Evolutionary conservation across 1,284 basidiomycete species (phyloP).

Genomic region (Ceratorhiza oryzae-sativae): DNA sequence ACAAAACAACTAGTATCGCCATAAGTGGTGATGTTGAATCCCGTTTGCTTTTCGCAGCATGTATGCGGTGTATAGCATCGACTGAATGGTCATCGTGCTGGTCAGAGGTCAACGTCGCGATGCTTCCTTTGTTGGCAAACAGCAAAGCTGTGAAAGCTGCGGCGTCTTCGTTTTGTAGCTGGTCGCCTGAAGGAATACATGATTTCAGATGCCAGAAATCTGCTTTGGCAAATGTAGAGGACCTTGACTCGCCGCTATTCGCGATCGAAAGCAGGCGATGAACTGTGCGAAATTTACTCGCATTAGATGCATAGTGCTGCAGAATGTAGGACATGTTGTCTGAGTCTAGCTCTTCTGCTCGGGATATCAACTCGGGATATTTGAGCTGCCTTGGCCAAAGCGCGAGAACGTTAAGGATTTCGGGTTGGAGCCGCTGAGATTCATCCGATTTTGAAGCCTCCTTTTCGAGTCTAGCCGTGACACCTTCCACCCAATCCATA

Average conservation of each 20-base stretch:
- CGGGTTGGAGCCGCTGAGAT: slow-evolving; percentile 50
- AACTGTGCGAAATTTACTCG: slow-evolving; percentile 72
- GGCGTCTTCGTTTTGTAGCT: slow-evolving; percentile 68
- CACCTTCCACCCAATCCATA: slow-evolving; percentile 68
- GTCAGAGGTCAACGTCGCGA: slow-evolving; percentile 23
- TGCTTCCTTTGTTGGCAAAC: slow-evolving; percentile 47
- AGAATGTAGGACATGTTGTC: slow-evolving; percentile 33
- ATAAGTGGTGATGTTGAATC: slow-evolving; percentile 30
- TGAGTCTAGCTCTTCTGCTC: slow-evolving; percentile 35
- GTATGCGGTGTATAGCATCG: slow-evolving; percentile 21
- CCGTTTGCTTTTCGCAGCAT: slow-evolving; percentile 24
- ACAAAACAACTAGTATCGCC: slow-evolving; percentile 34
- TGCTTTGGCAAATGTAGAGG: slow-evolving; percentile 59
- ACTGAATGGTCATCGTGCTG: slow-evolving; percentile 30
- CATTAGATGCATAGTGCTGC: slow-evolving; percentile 56
- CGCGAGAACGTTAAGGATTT: slow-evolving; percentile 64
- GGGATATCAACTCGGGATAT: slow-evolving; percentile 11
- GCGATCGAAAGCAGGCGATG: slow-evolving; percentile 63
- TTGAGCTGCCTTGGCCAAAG: slow-evolving; percentile 66
- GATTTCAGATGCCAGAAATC: slow-evolving; percentile 87
- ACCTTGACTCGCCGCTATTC: slow-evolving; percentile 51
- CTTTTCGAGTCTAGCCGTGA: slow-evolving; percentile 54
- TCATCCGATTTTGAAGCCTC: slow-evolving; percentile 47
- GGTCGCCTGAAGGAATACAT: slow-evolving; percentile 63
- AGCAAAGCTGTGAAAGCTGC: slow-evolving; percentile 79